A percentile compares a stretch with the other conserved stretches of the same genome.
Conservation (phyloP, 1,284 basidiomycete species). For the Tylopilus sp. region DNA sequence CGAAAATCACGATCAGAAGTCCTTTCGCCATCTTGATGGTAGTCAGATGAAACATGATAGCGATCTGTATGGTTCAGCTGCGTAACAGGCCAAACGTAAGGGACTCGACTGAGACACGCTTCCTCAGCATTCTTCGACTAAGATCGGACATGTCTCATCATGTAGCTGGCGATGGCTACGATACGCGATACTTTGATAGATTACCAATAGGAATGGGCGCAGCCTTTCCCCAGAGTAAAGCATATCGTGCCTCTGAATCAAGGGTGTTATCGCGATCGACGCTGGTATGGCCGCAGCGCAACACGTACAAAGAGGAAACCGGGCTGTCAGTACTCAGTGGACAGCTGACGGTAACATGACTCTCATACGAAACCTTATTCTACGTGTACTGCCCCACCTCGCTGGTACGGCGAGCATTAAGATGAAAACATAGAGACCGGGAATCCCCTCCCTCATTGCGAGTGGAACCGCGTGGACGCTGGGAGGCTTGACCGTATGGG, state of each 20-base stretch:
- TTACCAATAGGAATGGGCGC: slow-evolving; percentile 9
- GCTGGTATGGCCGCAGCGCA: slow-evolving; percentile 6
- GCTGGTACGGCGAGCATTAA: slow-evolving; percentile 8
- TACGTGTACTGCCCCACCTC: slow-evolving; percentile 20
- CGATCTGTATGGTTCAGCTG: neutral
- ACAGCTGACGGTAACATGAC: slow-evolving; percentile 18
- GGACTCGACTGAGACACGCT: slow-evolving; percentile 3
- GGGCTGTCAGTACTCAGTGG: no score
- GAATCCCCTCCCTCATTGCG: slow-evolving; percentile 11
- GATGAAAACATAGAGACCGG: slow-evolving; percentile 13
- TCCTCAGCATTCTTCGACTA: neutral
- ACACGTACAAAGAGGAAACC: slow-evolving; percentile 29
- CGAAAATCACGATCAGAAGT: neutral
- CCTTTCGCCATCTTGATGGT: slow-evolving; percentile 5
- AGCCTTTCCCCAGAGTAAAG: slow-evolving; percentile 1
- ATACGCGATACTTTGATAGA: slow-evolving; percentile 10
- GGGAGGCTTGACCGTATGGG: slow-evolving; percentile 30
- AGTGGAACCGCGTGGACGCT: slow-evolving; percentile 30
- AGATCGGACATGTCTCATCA: slow-evolving; percentile 5
- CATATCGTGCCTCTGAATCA: slow-evolving; percentile 23
- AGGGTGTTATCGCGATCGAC: slow-evolving; percentile 32
- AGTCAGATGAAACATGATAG: slow-evolving; percentile 9
- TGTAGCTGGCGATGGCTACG: slow-evolving; percentile 1
- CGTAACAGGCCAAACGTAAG: neutral
- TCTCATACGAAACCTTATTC: slow-evolving; percentile 16